These are phyloP conservation scores for Fomitopsis serialis DNA, from an alignment of 768 basidiomycete species.

Conservation along the genomic window DNA sequence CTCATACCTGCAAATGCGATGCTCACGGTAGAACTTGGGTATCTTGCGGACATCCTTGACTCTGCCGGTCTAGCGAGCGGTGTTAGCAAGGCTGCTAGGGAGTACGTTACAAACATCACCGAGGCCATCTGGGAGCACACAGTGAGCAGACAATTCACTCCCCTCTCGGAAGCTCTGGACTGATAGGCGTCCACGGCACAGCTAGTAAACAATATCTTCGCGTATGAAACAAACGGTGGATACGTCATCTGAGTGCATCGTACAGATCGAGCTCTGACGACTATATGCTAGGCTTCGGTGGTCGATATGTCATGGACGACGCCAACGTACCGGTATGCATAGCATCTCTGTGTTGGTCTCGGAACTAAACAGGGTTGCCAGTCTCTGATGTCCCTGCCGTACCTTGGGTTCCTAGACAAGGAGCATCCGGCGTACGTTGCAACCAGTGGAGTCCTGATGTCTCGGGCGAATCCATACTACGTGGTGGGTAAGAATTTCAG, in stretches of 20 bases:
- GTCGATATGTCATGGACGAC: slow-evolving; percentile 78
- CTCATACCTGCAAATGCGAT: slow-evolving; percentile 78
- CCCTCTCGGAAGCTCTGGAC: neutral
- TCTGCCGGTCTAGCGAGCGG: slow-evolving; percentile 39
- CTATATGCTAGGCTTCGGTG: slow-evolving; percentile 47
- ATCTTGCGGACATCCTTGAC: slow-evolving; percentile 59
- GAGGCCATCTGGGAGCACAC: slow-evolving; percentile 61
- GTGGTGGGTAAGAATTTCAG: slow-evolving; percentile 57
- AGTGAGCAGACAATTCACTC: slow-evolving; percentile 31
- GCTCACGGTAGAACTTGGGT: slow-evolving; percentile 65
- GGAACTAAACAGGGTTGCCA: slow-evolving; percentile 18
- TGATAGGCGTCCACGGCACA: slow-evolving; percentile 17
- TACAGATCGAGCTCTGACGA: neutral
- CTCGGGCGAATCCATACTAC: slow-evolving; percentile 65
- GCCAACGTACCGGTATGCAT: slow-evolving; percentile 72
- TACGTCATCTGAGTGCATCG: neutral
- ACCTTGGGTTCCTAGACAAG: slow-evolving; percentile 70
- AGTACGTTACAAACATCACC: slow-evolving; percentile 53
- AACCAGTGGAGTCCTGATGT: slow-evolving; percentile 61
- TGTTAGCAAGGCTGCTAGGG: slow-evolving; percentile 46
- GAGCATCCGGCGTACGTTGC: slow-evolving; percentile 51
- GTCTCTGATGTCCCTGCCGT: slow-evolving; percentile 76
- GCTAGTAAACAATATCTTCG: slow-evolving; percentile 63
- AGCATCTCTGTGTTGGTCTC: neutral
- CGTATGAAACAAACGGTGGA: slow-evolving; percentile 72